Conservation (phyloP, 805 yeast species). For the Nakazawaea wickerhamii region DNA sequence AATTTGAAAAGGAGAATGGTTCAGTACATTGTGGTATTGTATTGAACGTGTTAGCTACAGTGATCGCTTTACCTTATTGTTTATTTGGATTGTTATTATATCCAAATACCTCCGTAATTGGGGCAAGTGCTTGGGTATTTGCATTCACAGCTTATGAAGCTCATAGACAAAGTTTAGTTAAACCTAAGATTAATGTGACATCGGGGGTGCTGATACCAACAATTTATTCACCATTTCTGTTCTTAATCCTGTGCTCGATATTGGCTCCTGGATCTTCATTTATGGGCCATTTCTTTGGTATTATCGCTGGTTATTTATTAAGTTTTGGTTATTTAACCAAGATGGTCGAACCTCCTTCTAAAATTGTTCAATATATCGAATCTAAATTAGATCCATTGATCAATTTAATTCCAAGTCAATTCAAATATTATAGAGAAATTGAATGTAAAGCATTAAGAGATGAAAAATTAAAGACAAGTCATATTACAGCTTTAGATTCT, state of each 20-base stretch:
- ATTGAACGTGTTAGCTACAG: conserved; percentile 63
- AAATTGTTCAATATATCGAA: conserved; percentile 63
- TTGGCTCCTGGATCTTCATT: conserved; percentile 64
- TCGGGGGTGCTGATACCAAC: conserved; percentile 51
- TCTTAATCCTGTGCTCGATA: conserved; percentile 43
- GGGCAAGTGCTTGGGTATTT: conserved; percentile 73
- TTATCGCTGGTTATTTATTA: conserved; percentile 60
- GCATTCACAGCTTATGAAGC: conserved; percentile 59
- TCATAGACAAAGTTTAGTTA: conserved; percentile 34
- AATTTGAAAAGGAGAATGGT: conserved; percentile 70
- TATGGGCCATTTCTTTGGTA: conserved; percentile 68
- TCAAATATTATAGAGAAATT: conserved; percentile 55
- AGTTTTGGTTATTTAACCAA: conserved; percentile 50
- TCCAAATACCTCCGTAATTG: conserved; percentile 51
- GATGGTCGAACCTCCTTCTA: conserved; percentile 61
- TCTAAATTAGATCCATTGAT: conserved; percentile 44
- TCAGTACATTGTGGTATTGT: conserved; percentile 83
- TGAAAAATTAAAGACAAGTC: conserved; percentile 16
- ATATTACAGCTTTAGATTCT: conserved; percentile 16
- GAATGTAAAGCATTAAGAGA: conserved; percentile 45
- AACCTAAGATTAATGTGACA: conserved; percentile 22
- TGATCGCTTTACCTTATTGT: conserved; percentile 62
- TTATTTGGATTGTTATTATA: conserved; percentile 43
- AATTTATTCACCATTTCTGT: conserved; percentile 47
- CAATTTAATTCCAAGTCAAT: conserved; percentile 44